Evolutionary conservation across 768 basidiomycete species (phyloP).

Genomic region (Mrakia blollopis): DNA sequence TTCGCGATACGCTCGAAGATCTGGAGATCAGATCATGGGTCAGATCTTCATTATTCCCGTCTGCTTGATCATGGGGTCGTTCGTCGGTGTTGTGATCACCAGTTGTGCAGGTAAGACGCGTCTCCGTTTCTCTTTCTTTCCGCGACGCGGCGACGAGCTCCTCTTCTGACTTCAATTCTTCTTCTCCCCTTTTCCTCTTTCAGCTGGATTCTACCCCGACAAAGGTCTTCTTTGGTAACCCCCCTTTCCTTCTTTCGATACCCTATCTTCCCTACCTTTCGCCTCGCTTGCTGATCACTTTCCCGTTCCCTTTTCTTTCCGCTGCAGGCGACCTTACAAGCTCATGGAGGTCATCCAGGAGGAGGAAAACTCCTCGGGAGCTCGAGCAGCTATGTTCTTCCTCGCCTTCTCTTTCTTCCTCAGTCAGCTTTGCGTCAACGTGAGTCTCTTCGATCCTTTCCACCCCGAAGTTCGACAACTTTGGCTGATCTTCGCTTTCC

Average conservation of each 20-base stretch:
- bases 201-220: constrained; percentile 38
- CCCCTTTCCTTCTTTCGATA: constrained; percentile 22
- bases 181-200: neutral
- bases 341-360: constrained; percentile 28
- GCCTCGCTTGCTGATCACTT: neutral
- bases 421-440: constrained; percentile 39
- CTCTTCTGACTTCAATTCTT: neutral
- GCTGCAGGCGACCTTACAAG: constrained; percentile 30
- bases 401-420: constrained; percentile 38
- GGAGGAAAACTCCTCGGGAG: constrained; percentile 36
- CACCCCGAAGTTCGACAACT: too few species aligned
- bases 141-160: neutral
- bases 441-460: constrained; percentile 4
- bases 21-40: constrained; percentile 14
- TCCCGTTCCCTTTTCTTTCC: neutral
- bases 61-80: constrained; percentile 33
- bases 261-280: constrained; percentile 17
- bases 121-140: neutral
- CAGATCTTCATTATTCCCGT: constrained; percentile 34
- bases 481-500: neutral
- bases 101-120: constrained; percentile 34
- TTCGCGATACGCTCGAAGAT: constrained; percentile 14
- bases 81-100: constrained; percentile 41
- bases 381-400: constrained; percentile 42
- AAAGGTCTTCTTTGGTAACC: constrained; percentile 38